phyloP scores from a whole-genome alignment of 208 protist genomes.

The Acanthamoeba royreba region DNA sequence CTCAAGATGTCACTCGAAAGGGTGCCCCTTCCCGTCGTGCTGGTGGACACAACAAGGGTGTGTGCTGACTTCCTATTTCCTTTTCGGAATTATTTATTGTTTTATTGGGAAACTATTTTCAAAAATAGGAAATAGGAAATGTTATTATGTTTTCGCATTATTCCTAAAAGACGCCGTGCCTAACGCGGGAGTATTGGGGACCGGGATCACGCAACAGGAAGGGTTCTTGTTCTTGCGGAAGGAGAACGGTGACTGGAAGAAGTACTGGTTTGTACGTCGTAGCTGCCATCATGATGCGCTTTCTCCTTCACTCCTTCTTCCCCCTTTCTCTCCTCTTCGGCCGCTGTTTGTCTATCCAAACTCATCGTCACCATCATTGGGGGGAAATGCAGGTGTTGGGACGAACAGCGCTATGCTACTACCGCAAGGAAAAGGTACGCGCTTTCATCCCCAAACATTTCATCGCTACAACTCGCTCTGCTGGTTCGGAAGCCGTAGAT shows the following conservation, averaged over 20 bases:
- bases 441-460: not conserved
- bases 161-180: no score
- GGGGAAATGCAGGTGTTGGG: not conserved
- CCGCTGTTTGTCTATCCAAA: not conserved
- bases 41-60: not conserved
- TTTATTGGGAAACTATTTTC: no score
- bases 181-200: no score
- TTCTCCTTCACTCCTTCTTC: not conserved
- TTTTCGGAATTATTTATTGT: not conserved
- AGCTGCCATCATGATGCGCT: no score
- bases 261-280: constrained; percentile 14
- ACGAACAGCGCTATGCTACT: not conserved
- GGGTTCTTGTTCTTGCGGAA: not conserved
- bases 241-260: not conserved
- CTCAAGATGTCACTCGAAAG: not conserved
- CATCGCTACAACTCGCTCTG: no score
- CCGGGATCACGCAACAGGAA: not conserved
- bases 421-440: not conserved
- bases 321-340: not conserved
- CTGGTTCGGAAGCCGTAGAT: no score
- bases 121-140: no score
- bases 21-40: not conserved
- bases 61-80: not conserved
- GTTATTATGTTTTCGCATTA: no score
- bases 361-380: not conserved